Evolutionary conservation across 31 red algal genomes (phyloP), one percentile per base, ranked within the genome.

Genomic region (Asparagopsis taxiformis): DNA sequence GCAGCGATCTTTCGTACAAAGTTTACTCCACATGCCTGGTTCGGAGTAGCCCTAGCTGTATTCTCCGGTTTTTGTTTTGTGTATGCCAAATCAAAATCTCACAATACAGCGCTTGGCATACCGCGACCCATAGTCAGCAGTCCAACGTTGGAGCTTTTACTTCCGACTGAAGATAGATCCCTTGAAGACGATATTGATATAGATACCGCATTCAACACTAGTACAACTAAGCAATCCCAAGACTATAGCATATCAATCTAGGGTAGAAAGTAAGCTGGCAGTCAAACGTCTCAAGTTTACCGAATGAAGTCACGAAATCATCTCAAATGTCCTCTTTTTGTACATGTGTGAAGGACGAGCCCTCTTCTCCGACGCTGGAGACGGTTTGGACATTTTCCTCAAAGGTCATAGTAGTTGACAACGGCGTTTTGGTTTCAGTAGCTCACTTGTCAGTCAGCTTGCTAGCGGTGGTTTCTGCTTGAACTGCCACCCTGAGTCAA

Each of bases 61-160:
- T 21, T 87, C 21, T 87, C 82, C 21, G 82, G 82, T 15, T 87
- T 77, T 34, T 50, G 50, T 31, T 87, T 88, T 53, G 84, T 88
- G 3, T 88, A 88, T 33, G 65, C 84, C 15, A 79, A 88, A 33
- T 87, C 71, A 17, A 64, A 87, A 33, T 62, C 73, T 13, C 80
- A 85, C 30, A 65, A 78, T 64, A 43, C 33, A 10, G 62, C 84
- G 36, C 46, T 71, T 2, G 84, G 65, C 21, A 79, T 78, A 22
- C 84, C 84, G 7, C 48, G 72, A 69, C 84, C 84, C 13, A 88
- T 88, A 71, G 84, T 88, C 16, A 78, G 73, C 52, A 88, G 84
- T 54, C 84, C 84, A 0, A 78, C 84, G 26, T 31, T 88, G 30
- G 84, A 88, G 49, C 46, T 88, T 31, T 35, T 87, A 20, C 65